Evolutionary conservation across 192 early-diverging fungal genomes (phyloP), one percentile per base, ranked within the genome.

Genomic region (Podila verticillata): DNA sequence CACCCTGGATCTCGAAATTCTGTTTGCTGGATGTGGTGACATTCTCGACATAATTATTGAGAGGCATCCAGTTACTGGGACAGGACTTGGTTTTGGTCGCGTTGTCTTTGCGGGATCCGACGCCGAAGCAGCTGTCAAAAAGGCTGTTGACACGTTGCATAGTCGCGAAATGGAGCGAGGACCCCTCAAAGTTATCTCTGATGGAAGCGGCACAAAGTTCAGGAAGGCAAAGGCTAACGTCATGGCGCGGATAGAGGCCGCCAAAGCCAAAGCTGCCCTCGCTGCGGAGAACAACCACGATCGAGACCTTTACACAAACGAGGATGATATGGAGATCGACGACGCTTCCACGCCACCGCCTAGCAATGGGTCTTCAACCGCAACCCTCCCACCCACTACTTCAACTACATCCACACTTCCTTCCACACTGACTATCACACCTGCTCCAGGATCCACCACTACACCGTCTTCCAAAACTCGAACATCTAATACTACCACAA

Each of bases 1-100:
- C 17, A 39, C 64, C 0, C 48, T 72, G 65, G 77, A 80, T 35
- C 61, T 80, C 51, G 77, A 80, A 54, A 72, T 80, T 22, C 39
- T 82, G 32, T 84, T 89, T 66, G 84, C 85, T 26, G 70, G 83
- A 48, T 89, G 87, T 75, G 88, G 88, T 2, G 73, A 84, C 56
- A 84, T 86, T 29, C 65, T 83, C 32, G 69, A 74, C 57, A 84
- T 86, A n/a, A 61, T 83, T 22, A 82, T 89, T 60, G 85, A 89
- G 65, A 79, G 77, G 61, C 71, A 84, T 35, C 87, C 86, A 56
- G 81, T 82, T 20, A 85, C 87, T 4, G 85, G 85, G 19, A 69
- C 72, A 17, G 84, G 83, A 13, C 73, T 87, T 28, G 88, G 88
- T 28, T 70, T 89, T 31, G 88, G 84, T 29, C 80, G 72, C 12